A percentile compares a stretch with the other conserved stretches of the same genome.
These are phyloP conservation scores for Glycyrrhiza uralensis DNA, from an alignment of 306 rosid species.

Conservation along the genomic window DNA sequence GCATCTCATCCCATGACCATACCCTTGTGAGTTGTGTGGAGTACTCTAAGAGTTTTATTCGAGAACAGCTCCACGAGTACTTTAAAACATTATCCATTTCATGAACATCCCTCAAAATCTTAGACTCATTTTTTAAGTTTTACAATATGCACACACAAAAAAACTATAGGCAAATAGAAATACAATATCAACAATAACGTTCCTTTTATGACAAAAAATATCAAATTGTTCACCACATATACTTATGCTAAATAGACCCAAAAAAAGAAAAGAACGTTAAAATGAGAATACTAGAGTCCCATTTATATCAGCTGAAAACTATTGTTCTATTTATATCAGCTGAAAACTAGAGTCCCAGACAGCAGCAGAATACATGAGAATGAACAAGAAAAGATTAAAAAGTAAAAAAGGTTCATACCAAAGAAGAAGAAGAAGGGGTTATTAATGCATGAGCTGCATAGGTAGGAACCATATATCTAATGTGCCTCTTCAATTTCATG, in stretches of 20 bases:
- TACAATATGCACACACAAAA: not conserved
- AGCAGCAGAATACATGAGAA: not conserved
- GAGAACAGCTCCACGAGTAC: no score
- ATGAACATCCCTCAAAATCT: not conserved
- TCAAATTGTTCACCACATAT: no score
- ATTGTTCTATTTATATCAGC: not conserved
- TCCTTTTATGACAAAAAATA: not conserved
- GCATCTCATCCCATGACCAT: no score
- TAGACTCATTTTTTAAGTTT: not conserved
- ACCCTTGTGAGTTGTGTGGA: no score
- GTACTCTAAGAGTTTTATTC: no score
- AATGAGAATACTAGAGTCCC: no score
- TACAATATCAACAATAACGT: not conserved
- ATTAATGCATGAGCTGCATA: not conserved
- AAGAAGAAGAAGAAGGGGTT: not conserved
- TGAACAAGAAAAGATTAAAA: not conserved
- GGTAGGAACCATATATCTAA: not conserved
- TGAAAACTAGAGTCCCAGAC: not conserved
- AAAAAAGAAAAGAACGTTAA: no score
- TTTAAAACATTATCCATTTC: not conserved
- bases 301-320: no score
- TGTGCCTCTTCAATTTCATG: slow-evolving; percentile 39
- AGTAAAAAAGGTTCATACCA: not conserved
- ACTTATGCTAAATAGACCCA: not conserved
- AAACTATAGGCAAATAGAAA: not conserved